A percentile compares a stretch with the other conserved stretches of the same genome.
Conservation (phyloP, 768 basidiomycete genomes). For the Tephrocybe sp. region DNA sequence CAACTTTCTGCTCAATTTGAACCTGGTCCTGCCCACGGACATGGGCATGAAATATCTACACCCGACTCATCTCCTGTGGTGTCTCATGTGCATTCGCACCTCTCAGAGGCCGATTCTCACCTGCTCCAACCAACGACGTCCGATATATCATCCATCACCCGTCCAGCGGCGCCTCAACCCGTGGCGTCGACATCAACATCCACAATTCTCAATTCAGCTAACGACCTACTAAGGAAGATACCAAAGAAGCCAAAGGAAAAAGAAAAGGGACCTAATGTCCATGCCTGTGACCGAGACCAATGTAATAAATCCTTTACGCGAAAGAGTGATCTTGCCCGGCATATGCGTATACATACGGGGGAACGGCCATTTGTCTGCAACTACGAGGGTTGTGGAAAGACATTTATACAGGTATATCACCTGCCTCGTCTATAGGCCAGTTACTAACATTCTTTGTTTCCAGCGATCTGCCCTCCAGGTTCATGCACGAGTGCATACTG, state of each 20-base stretch:
- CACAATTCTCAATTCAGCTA: conserved; percentile 25
- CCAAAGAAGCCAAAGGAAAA: conserved; percentile 39
- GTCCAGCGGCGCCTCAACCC: conserved; percentile 32
- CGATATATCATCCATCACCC: conserved; percentile 36
- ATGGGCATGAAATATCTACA: conserved; percentile 38
- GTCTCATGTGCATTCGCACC: conserved; percentile 35
- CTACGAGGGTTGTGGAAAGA: conserved; percentile 76
- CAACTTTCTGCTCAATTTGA: conserved; percentile 73
- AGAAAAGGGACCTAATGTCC: conserved; percentile 46
- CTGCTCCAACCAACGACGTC: conserved; percentile 23
- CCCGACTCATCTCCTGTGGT: conserved; percentile 49
- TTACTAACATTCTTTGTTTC: conserved; percentile 12
- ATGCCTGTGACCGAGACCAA: conserved; percentile 67
- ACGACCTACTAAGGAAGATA: conserved; percentile 29
- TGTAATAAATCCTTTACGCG: conserved; percentile 83
- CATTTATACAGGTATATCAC: conserved; percentile 78
- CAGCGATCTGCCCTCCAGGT: conserved; percentile 90
- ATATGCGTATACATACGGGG: conserved; percentile 88
- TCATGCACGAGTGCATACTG: conserved; percentile 86
- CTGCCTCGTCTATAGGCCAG: background rate
- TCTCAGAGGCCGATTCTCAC: conserved; percentile 24
- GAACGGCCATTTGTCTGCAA: conserved; percentile 82
- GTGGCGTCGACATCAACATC: conserved; percentile 62
- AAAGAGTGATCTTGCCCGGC: conserved; percentile 78
- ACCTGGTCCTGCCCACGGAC: conserved; percentile 44